Base-by-base conservation (phyloP, 2,329 filamentous ascomycete species). In the Blumeria graminis region DNA sequence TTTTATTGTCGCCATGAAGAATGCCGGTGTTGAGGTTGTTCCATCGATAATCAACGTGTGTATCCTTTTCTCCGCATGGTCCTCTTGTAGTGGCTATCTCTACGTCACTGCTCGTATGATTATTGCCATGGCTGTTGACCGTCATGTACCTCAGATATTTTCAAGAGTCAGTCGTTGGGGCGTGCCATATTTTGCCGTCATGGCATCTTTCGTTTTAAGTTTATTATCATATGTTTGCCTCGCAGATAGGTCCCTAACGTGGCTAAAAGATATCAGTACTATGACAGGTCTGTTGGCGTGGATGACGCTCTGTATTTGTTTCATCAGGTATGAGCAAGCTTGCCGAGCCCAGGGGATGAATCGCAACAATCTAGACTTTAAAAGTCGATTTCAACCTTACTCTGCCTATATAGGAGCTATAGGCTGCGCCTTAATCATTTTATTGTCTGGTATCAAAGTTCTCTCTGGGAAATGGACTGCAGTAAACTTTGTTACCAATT, bases 211-310 rank as follows among this genome's bases (percentile, higher is more conserved):
- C 51, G 66, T 76, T 3, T 79, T 92, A 62, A 76, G 82, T 0
- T 71, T 87, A 6, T 70, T 93, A 10, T 77, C 81, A 2, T 92
- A 88, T 66, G 74, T 90, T 16, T 82, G 77, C 7, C 46, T 51
- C 33, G 73, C 73, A 57, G 61, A 65, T 4, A 61, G 60, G 3
- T 69, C 68, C 1, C 71, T 71, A 61, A 63, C 62, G 55, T 71
- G 69, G 69, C 69, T 71, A 61, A 68, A 69, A 13, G 70, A 71
- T 62, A 68, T 86, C 64, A 71, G 86, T 16, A 87, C 84, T 10
- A 82, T 84, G 0, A 84, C 82, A 0, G 81, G 85, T 63, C 74
- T 87, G 13, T 81, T 87, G 69, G 84, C 84, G 65, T 87, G 82
- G 69, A 74, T 74, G 43, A 77, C 80, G 61, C 81, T 86, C 65